Evolutionary conservation across 208 protist genomes (phyloP), one percentile per base, ranked within the genome.

Genomic region (Eutreptiella sp.): DNA sequence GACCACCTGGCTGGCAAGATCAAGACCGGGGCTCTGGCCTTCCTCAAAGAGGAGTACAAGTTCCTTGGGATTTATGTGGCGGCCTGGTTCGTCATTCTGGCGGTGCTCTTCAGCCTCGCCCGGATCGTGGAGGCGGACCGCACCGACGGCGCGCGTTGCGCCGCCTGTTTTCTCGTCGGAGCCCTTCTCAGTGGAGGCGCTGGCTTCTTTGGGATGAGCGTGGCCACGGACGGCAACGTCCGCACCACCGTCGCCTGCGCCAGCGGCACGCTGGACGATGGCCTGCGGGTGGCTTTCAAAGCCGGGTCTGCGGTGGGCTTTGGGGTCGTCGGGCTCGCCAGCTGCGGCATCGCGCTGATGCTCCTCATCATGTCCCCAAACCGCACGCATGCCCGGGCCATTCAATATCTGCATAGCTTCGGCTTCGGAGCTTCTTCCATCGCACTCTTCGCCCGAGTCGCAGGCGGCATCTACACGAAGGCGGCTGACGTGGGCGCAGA

Each of bases 381-480:
- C n/a, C n/a, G n/a, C n/a, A n/a, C n/a, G n/a, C n/a, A n/a, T n/a
- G n/a, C n/a, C 28, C 34, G 28, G 42, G 38, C 52, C n/a, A 38
- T 48, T 3, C 32, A 3, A 32, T 34, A 27, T 16, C 35, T 87
- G 27, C 76, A 52, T 4, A 79, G 76, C 3, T 88, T 83, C 48
- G 81, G 83, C 14, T 87, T 87, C 24, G 81, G 81, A n/a, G 80
- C 78, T 9, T 85, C 76, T 9, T 84, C 76, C 38, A 76, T 87
- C 19, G 83, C 81, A 11, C 70, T 87, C 9, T 89, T 87, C 61
- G 76, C 76, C 53, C 81, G 85, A 41, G 33, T 88, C 3, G 82
- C 77, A 19, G 81, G 81, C 34, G 81, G 80, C 21, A 85, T 85
- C 46, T 85, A 84, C 75, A 85, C 80, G 38, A 85, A 85, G 66